Evolutionary conservation across 2,329 filamentous ascomycete species (phyloP), one percentile per base, ranked within the genome.

Genomic region (Alternaria burnsii): DNA sequence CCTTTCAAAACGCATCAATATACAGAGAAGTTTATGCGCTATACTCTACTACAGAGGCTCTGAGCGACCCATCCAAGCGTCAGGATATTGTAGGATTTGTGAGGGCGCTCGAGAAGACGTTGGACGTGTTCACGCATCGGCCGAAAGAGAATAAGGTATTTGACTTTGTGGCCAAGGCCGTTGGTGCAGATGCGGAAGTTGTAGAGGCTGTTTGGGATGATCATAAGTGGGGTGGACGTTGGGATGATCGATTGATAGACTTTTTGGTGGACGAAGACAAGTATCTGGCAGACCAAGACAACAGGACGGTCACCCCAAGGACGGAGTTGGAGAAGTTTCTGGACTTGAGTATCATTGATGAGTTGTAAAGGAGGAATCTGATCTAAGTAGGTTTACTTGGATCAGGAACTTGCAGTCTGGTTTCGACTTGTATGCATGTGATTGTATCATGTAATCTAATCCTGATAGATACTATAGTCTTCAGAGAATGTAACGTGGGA

Each of bases 31-130:
- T 26, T 26, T 26, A 26, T 26, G 24, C 24, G 24, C 24, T 26
- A 7, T 26, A 26, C 24, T 48, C 46, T 12, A 74, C 71, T 16
- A 69, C 70, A 5, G 62, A 70, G 4, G 71, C 68, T 41, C 62
- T 74, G 10, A 60, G 54, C 16, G 58, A 73, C 44, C 30, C 66
- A 2, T 30, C 51, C 1, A 72, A 55, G 46, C 52, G 71, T 16
- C 62, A 59, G 52, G 68, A 74, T 20, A 71, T 73, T 40, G 67
- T 73, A 6, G 55, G 55, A 4, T 73, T 74, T 52, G 66, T 74
- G 20, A 62, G 70, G 24, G 69, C 71, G 7, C 56, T 74, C 16
- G 65, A 73, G 14, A 60, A 71, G 52, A 69, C 71, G 4, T 44
- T 66, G 24, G 55, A 65, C 26, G 60, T 72, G 11, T 73, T 69